Evolutionary conservation across 1,139 yeast genomes (phyloP), one percentile per base, ranked within the genome.

Genomic region (Candida pseudoviswanathii): DNA sequence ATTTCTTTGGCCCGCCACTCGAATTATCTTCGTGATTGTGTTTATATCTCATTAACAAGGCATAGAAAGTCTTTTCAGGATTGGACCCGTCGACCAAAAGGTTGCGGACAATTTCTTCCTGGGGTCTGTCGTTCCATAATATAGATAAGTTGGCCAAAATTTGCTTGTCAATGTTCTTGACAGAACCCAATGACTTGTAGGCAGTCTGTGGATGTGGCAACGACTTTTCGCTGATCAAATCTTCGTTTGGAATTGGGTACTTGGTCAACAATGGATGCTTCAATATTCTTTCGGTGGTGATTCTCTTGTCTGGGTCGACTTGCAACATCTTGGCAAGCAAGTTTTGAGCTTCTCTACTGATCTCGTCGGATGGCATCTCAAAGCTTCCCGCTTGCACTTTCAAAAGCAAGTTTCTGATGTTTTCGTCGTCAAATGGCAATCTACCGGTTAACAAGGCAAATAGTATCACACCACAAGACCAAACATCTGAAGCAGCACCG

Each of bases 401-500:
- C 49, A 86, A 63, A 49, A 87, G 68, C 50, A 87, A 68, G 58
- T 81, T 83, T 64, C 91, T 79, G 56, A 87, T 86, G 60, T 85
- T 86, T 58, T 86, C 89, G 65, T 87, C 95, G 63, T 87, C 94
- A 62, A 87, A 87, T 10, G 96, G 95, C 54, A 87, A 71, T 67
- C 89, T 84, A 8, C 95, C 96, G 1, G 92, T 85, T 45, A 87
- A 68, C 43, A 87, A 69, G 4, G 96, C 95, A 70, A 86, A 87
- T 47, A 87, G 71, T 41, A 87, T 86, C 39, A 87, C 88, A 62
- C 95, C 96, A 68, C 94, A 86, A 11, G 92, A 86, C 96, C 96
- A 87, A 43, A 87, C 85, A 67, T 87, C 96, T 51, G 90, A 84
- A 45, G 91, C 91, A 41, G 88, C 85, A 31, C 96, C 96, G 64